phyloP scores from a whole-genome alignment of 2,329 filamentous ascomycete genomes.

The Alternaria metachromatica region DNA sequence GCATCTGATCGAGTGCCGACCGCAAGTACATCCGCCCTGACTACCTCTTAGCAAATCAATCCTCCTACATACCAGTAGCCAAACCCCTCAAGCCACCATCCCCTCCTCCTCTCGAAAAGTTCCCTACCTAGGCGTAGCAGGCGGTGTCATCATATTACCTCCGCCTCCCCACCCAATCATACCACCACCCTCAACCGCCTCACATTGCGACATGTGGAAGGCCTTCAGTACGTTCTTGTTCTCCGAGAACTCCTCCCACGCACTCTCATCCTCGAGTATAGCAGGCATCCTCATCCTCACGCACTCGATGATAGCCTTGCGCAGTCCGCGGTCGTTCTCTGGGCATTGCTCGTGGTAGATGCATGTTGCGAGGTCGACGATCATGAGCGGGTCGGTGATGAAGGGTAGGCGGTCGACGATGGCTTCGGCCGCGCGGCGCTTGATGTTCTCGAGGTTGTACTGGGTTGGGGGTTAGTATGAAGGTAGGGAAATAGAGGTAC shows the following conservation, averaged over 20 bases:
- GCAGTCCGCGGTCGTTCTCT: conserved; percentile 22
- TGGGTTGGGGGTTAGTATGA: conserved; percentile 6
- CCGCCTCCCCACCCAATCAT: not conserved
- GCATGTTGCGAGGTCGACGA: conserved; percentile 21
- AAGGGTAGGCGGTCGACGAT: conserved; percentile 30
- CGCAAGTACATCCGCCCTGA: rapidly evolving
- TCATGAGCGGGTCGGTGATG: conserved; percentile 15
- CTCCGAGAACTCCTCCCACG: conserved; percentile 17
- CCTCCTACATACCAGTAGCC: not conserved
- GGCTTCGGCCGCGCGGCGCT: conserved; percentile 16
- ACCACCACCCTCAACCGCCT: not conserved
- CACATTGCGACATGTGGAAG: conserved; percentile 11
- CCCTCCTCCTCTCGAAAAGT: not conserved
- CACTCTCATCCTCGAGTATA: conserved; percentile 3
- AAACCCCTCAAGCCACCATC: not conserved
- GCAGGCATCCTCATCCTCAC: conserved; percentile 5
- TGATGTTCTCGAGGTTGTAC: conserved; percentile 29
- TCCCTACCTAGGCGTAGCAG: not conserved
- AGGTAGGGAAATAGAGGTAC: too few species aligned
- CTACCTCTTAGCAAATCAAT: not conserved
- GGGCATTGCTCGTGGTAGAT: conserved; percentile 17
- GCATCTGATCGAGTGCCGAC: not conserved
- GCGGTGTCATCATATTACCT: not conserved
- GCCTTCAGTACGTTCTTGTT: conserved; percentile 21
- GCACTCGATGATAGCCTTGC: conserved; percentile 16